A percentile compares a stretch with the other conserved stretches of the same genome.
These are phyloP conservation scores for Aureobasidium melanogenum DNA, from an alignment of 2,329 filamentous ascomycete genomes.

Conservation along the genomic window DNA sequence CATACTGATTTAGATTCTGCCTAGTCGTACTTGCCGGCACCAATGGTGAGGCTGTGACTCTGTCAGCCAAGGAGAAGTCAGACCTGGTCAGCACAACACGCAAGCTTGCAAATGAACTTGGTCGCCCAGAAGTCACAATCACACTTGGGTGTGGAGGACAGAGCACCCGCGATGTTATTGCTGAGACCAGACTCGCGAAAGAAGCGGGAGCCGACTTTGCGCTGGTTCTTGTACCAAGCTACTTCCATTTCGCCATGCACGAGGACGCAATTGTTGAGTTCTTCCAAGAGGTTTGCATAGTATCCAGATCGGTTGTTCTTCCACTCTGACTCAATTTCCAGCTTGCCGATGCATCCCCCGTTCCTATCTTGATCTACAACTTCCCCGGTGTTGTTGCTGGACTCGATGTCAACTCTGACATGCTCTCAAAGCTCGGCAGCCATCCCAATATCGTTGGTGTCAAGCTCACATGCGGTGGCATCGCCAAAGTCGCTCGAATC, in stretches of 20 bases:
- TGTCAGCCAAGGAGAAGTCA: slow-evolving; percentile 60
- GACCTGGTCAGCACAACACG: slow-evolving; percentile 62
- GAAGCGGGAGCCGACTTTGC: slow-evolving; percentile 31
- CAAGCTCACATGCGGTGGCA: slow-evolving; percentile 31
- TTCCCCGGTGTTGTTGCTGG: slow-evolving; percentile 37
- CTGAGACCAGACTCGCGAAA: slow-evolving; percentile 28
- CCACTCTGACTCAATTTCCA: slow-evolving; percentile 25
- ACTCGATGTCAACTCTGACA: slow-evolving; percentile 36
- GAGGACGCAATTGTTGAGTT: slow-evolving; percentile 28
- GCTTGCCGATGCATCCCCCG: slow-evolving; percentile 49
- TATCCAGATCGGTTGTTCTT: not conserved
- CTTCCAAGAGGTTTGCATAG: slow-evolving; percentile 26
- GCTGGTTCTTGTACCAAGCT: slow-evolving; percentile 31
- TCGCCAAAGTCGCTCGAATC: slow-evolving; percentile 35
- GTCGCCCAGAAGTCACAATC: slow-evolving; percentile 57
- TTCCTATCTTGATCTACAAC: slow-evolving; percentile 41
- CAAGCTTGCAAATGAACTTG: slow-evolving; percentile 58
- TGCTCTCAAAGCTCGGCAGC: slow-evolving; percentile 27
- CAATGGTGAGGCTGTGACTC: slow-evolving; percentile 74
- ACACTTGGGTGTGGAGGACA: slow-evolving; percentile 59
- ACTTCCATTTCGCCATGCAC: slow-evolving; percentile 33
- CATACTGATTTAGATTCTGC: slow-evolving; percentile 36
- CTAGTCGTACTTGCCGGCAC: slow-evolving; percentile 68
- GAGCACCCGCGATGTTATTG: slow-evolving; percentile 34
- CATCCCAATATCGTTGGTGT: slow-evolving; percentile 30